Percentiles rank a stretch among this genome's conserved stretches.
Evolutionary conservation across 1,284 basidiomycete genomes (phyloP).

Genomic region (Ceratobasidium sp.): DNA sequence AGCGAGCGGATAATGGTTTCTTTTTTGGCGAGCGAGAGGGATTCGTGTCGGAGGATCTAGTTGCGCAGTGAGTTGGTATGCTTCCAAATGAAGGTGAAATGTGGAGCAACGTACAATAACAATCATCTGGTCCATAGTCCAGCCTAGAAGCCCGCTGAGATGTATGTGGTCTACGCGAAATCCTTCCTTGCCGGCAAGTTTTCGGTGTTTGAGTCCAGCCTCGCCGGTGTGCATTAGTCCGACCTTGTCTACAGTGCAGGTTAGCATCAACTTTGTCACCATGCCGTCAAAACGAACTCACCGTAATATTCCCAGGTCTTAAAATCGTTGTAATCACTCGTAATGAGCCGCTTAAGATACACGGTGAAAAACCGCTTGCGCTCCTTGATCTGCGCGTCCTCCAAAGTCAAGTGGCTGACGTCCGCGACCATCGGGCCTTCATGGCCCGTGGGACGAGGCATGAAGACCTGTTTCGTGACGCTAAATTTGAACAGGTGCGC

Average conservation of each 20-base stretch:
- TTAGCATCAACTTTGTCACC: neutral
- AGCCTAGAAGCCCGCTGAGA: constrained; percentile 32
- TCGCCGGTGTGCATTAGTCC: constrained; percentile 38
- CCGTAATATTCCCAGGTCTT: constrained; percentile 44
- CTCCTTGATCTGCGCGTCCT: constrained; percentile 40
- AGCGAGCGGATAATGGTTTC: constrained; percentile 40
- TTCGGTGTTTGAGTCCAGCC: constrained; percentile 37
- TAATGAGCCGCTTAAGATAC: constrained; percentile 24
- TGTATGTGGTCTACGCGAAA: constrained; percentile 42
- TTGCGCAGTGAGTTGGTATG: neutral
- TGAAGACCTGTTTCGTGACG: constrained; percentile 34
- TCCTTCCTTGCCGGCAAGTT: constrained; percentile 32
- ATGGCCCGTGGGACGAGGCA: constrained; percentile 30
- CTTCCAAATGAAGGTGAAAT: no score
- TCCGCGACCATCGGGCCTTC: constrained; percentile 44
- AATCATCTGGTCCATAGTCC: constrained; percentile 43
- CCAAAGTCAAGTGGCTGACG: constrained; percentile 21
- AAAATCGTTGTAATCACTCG: constrained; percentile 42
- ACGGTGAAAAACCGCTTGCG: constrained; percentile 39
- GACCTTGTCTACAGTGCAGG: constrained; percentile 24
- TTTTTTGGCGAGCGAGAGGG: constrained; percentile 10
- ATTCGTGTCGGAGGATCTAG: constrained; percentile 34
- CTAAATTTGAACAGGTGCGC: constrained; percentile 42
- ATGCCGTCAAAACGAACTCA: neutral
- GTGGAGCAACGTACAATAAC: constrained; percentile 13